phyloP scores from a whole-genome alignment of 352 stramenopile species.

The Pythium aristosporum region DNA sequence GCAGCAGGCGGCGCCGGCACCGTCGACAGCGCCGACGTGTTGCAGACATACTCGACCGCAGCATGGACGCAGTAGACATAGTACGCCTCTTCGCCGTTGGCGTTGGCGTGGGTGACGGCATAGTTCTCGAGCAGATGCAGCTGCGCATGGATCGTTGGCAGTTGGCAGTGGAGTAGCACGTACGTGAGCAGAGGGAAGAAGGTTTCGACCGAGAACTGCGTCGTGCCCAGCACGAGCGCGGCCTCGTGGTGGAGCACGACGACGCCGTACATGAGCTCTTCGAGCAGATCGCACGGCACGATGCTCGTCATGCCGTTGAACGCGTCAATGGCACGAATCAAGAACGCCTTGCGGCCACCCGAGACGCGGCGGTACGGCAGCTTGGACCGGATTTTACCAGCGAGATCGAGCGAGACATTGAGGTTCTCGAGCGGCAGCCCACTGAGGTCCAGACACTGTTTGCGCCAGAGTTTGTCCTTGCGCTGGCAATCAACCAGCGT shows the following conservation, averaged over 20 bases:
- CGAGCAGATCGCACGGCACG: constrained; percentile 80
- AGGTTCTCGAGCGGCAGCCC: constrained; percentile 72
- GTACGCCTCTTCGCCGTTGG: constrained; percentile 86
- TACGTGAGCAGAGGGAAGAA: constrained; percentile 86
- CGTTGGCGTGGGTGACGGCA: constrained; percentile 75
- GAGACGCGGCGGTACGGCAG: constrained; percentile 49
- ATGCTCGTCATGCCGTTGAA: constrained; percentile 80
- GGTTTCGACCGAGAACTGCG: constrained; percentile 83
- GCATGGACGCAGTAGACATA: constrained; percentile 88
- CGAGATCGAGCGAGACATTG: constrained; percentile 48
- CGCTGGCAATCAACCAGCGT: constrained; percentile 69
- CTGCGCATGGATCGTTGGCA: constrained; percentile 75
- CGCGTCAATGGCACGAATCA: constrained; percentile 71
- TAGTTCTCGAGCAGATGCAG: constrained; percentile 83
- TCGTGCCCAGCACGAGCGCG: constrained; percentile 84
- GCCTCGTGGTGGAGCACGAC: constrained; percentile 83
- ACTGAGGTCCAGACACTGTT: constrained; percentile 61
- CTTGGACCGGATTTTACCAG: constrained; percentile 53
- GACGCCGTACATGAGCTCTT: constrained; percentile 84
- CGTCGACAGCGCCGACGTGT: constrained; percentile 41
- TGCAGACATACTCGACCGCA: constrained; percentile 84
- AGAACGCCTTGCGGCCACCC: constrained; percentile 36
- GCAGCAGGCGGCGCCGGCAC: neutral
- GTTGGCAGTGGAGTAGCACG: constrained; percentile 69
- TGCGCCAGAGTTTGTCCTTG: constrained; percentile 85